phyloP scores from a whole-genome alignment of 805 yeast genomes.

The Priceomyces melissophilus region DNA sequence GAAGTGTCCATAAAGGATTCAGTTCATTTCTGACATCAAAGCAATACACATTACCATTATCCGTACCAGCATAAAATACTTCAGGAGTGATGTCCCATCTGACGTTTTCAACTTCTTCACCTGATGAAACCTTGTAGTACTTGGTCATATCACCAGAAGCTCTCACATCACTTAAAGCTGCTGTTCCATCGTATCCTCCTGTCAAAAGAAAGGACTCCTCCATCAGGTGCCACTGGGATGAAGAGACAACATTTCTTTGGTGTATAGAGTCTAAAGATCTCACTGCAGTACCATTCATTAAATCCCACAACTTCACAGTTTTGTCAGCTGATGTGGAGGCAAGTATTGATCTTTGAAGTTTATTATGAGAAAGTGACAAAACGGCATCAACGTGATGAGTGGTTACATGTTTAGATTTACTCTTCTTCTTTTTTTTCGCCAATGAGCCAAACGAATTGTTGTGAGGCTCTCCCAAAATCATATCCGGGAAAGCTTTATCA shows the following conservation, averaged over 20 bases:
- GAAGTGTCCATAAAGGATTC: conserved; percentile 87
- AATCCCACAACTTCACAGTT: conserved; percentile 95
- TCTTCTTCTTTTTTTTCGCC: conserved; percentile 45
- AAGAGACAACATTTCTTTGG: conserved; percentile 73
- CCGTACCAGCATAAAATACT: conserved; percentile 83
- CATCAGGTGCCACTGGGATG: conserved; percentile 77
- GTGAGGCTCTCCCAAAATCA: conserved; percentile 79
- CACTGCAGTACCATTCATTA: conserved; percentile 69
- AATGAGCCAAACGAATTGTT: conserved; percentile 37
- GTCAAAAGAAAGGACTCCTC: conserved; percentile 72
- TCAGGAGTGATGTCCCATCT: conserved; percentile 60
- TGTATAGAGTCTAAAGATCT: conserved; percentile 74
- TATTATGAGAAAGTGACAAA: conserved; percentile 80
- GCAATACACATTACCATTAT: conserved; percentile 82
- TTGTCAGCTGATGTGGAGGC: conserved; percentile 95
- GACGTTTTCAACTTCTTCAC: conserved; percentile 83
- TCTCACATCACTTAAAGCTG: conserved; percentile 83
- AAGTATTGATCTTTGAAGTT: conserved; percentile 73
- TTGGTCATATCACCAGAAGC: conserved; percentile 65
- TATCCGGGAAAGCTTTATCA: conserved; percentile 93
- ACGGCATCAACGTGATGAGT: conserved; percentile 94
- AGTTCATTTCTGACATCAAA: conserved; percentile 70
- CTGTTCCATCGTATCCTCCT: conserved; percentile 89
- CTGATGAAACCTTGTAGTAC: conserved; percentile 56
- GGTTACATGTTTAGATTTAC: conserved; percentile 48